Conservation (phyloP, 495 filamentous ascomycete genomes). For the Pyrenopolyporus hunteri region DNA sequence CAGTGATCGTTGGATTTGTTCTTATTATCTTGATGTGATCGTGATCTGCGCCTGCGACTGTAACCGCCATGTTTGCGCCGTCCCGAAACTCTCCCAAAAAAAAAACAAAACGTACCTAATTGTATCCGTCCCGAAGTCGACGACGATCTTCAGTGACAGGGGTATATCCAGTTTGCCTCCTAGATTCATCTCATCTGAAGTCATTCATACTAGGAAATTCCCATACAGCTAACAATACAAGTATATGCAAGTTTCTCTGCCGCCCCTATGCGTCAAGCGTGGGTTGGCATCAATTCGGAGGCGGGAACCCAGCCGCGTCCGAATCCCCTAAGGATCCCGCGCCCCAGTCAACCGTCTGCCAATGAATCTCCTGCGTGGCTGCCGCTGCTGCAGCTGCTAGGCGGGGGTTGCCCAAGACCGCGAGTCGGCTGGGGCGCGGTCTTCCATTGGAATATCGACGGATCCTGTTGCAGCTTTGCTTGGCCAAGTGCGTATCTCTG, state of each 20-base stretch:
- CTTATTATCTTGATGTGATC: conserved; percentile 37
- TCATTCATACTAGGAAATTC: conserved; percentile 1
- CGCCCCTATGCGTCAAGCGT: conserved; percentile 3
- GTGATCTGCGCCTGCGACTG: conserved; percentile 32
- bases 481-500: conserved; percentile 77
- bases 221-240: conserved; percentile 6
- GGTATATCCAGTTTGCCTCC: conserved; percentile 22
- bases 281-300: conserved; percentile 24
- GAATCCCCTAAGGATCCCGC: conserved; percentile 25
- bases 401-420: conserved; percentile 39
- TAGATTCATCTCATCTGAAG: conserved; percentile 13
- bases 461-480: conserved; percentile 43
- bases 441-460: conserved; percentile 43
- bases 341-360: conserved; percentile 37
- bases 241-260: conserved; percentile 9
- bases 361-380: conserved; percentile 38
- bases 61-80: conserved; percentile 16
- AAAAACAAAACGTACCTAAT: neutral
- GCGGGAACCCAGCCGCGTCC: conserved; percentile 1
- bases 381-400: conserved; percentile 38
- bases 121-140: conserved; percentile 22
- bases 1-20: conserved; percentile 38
- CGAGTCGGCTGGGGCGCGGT: conserved; percentile 40
- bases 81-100: conserved; percentile 1
- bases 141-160: conserved; percentile 20